Evolutionary conservation across 768 basidiomycete species (phyloP).

Genomic region (Podaxis sp.): DNA sequence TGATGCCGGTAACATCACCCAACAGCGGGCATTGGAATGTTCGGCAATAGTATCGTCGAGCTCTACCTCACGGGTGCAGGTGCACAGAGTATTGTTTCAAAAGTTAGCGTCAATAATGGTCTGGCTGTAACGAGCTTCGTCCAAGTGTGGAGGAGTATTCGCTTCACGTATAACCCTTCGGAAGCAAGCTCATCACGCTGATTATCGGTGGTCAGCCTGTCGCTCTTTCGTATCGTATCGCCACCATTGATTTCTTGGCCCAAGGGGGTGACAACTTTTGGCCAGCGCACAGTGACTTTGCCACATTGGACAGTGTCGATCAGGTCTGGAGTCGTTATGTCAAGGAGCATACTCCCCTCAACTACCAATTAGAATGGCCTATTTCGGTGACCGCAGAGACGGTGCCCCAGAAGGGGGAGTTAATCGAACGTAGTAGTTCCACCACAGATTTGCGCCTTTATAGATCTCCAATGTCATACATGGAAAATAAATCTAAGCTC

Average conservation of each 20-base stretch:
- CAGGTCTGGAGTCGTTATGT: conserved; percentile 28
- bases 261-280: conserved; percentile 33
- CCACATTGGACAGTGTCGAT: conserved; percentile 28
- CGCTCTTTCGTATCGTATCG: conserved; percentile 22
- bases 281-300: conserved; percentile 21
- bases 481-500: conserved; percentile 3
- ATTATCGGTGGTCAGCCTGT: conserved; percentile 23
- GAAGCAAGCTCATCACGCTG: conserved; percentile 26
- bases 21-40: conserved; percentile 32
- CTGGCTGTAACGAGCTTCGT: conserved; percentile 33
- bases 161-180: conserved; percentile 28
- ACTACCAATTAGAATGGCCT: conserved; percentile 20
- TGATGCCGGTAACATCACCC: conserved; percentile 34
- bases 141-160: conserved; percentile 34
- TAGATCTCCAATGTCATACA: neutral
- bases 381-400: conserved; percentile 20
- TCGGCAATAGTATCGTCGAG: conserved; percentile 36
- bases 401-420: conserved; percentile 16
- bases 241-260: conserved; percentile 30
- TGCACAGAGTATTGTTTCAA: conserved; percentile 34
- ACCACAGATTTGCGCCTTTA: neutral
- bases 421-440: neutral
- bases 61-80: conserved; percentile 33
- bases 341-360: conserved; percentile 18
- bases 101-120: conserved; percentile 23